Evolutionary conservation across 805 yeast genomes (phyloP).

Genomic region (Candida xiaguanensis): DNA sequence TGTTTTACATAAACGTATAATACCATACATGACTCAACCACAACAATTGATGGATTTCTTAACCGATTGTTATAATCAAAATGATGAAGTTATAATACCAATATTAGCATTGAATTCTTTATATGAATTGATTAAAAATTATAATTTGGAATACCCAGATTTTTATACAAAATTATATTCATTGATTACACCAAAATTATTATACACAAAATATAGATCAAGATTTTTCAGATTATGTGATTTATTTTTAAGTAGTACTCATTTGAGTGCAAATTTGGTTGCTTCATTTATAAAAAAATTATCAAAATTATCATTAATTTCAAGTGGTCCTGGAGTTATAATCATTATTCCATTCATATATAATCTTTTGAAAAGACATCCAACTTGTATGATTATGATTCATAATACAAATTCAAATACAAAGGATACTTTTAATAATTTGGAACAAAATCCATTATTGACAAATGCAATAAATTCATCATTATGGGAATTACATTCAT

Average conservation of each 20-base stretch:
- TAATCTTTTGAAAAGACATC: conserved; percentile 85
- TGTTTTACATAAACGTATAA: conserved; percentile 76
- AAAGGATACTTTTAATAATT: conserved; percentile 62
- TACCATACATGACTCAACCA: conserved; percentile 78
- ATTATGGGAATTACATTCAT: conserved; percentile 84
- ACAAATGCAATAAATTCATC: conserved; percentile 83
- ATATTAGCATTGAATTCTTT: conserved; percentile 83
- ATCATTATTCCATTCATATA: conserved; percentile 87
- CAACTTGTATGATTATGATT: conserved; percentile 86
- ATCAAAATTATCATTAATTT: conserved; percentile 67
- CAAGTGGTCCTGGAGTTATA: conserved; percentile 88
- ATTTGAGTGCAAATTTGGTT: conserved; percentile 74
- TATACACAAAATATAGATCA: conserved; percentile 78
- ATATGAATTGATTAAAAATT: conserved; percentile 75
- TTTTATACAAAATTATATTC: conserved; percentile 81
- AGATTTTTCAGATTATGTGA: conserved; percentile 87
- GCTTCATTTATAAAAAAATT: conserved; percentile 87
- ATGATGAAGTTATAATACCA: conserved; percentile 49
- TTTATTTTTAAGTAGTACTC: conserved; percentile 80
- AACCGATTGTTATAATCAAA: conserved; percentile 71
- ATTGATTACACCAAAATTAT: conserved; percentile 67
- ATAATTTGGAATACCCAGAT: conserved; percentile 88
- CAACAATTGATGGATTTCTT: conserved; percentile 88
- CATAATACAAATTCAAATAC: conserved; percentile 45
- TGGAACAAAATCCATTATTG: conserved; percentile 68